A percentile compares a stretch with the other conserved stretches of the same genome.
phyloP scores from a whole-genome alignment of 179 eudicot species.

The Carnegiea gigantea region DNA sequence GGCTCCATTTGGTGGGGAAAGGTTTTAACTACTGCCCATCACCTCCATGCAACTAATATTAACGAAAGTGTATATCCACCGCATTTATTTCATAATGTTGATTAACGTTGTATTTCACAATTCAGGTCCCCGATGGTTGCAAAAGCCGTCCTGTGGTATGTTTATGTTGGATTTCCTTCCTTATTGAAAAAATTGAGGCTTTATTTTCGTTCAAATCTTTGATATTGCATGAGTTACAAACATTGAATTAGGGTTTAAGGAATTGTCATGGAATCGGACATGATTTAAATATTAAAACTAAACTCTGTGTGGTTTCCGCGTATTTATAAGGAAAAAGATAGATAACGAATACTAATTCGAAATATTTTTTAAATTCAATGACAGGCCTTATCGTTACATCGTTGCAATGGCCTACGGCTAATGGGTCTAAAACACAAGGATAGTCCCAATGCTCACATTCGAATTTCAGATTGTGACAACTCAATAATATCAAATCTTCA shows the following conservation, averaged over 20 bases:
- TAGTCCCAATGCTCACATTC: slow-evolving; percentile 22
- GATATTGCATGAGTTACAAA: no score
- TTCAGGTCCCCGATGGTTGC: neutral
- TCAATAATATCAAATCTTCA: slow-evolving; percentile 17
- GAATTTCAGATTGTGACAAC: neutral
- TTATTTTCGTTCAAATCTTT: no score
- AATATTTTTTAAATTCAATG: no score
- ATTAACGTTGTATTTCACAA: neutral
- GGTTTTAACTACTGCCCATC: neutral
- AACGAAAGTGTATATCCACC: neutral
- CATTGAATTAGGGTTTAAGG: no score
- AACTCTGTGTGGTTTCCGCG: no score
- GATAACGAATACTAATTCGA: neutral
- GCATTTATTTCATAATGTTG: neutral
- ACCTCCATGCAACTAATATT: neutral
- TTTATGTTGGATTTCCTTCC: no score
- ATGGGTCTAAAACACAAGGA: slow-evolving; percentile 15
- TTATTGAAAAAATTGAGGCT: no score
- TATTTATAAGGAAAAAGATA: no score
- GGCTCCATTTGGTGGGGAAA: slow-evolving; percentile 32
- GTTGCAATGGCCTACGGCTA: slow-evolving; percentile 20
- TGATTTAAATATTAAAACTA: no score
- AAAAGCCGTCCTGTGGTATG: neutral
- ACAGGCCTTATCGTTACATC: neutral
- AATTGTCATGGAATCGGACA: no score